phyloP scores from a whole-genome alignment of 2,329 filamentous ascomycete species.

The Alternaria angustiovoidea region DNA sequence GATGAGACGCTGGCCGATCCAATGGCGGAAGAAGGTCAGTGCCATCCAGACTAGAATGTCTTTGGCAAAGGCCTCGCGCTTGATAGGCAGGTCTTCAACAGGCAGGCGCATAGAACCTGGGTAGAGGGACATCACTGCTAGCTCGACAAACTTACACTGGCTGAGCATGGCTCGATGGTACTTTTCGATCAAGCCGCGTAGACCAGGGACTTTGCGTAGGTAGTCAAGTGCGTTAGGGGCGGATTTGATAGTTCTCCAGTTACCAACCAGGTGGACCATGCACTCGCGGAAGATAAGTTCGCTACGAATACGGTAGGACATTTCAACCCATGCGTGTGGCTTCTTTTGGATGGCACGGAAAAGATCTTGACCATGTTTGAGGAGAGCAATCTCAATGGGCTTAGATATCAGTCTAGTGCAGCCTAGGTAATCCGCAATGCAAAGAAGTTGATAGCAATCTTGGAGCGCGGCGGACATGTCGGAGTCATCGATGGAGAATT shows the following conservation, averaged over 20 bases:
- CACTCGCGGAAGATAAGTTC: slow-evolving; percentile 57
- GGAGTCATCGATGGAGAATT: slow-evolving; percentile 52
- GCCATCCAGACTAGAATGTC: slow-evolving; percentile 63
- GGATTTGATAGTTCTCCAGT: slow-evolving; percentile 45
- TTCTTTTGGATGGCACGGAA: slow-evolving; percentile 55
- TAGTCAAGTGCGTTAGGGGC: slow-evolving; percentile 11
- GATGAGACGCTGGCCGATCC: slow-evolving; percentile 53
- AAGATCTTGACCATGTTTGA: slow-evolving; percentile 57
- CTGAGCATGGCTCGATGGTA: slow-evolving; percentile 40
- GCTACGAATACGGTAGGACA: slow-evolving; percentile 57
- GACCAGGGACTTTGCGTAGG: slow-evolving; percentile 28
- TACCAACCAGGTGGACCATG: slow-evolving; percentile 55
- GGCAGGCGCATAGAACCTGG: slow-evolving; percentile 38
- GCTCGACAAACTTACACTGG: slow-evolving; percentile 39
- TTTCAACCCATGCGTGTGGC: slow-evolving; percentile 57
- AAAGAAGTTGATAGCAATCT: slow-evolving; percentile 53
- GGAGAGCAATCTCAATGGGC: slow-evolving; percentile 58
- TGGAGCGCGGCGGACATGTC: slow-evolving; percentile 51
- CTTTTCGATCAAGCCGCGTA: slow-evolving; percentile 42
- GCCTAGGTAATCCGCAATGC: slow-evolving; percentile 58
- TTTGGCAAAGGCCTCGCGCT: slow-evolving; percentile 55
- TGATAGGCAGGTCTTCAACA: slow-evolving; percentile 43
- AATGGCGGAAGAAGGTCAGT: slow-evolving; percentile 58
- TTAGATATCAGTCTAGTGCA: slow-evolving; percentile 55
- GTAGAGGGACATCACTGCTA: slow-evolving; percentile 33